Evolutionary conservation across 2,329 filamentous ascomycete genomes (phyloP), one percentile per base, ranked within the genome.

Genomic region (Colletotrichum navitas): DNA sequence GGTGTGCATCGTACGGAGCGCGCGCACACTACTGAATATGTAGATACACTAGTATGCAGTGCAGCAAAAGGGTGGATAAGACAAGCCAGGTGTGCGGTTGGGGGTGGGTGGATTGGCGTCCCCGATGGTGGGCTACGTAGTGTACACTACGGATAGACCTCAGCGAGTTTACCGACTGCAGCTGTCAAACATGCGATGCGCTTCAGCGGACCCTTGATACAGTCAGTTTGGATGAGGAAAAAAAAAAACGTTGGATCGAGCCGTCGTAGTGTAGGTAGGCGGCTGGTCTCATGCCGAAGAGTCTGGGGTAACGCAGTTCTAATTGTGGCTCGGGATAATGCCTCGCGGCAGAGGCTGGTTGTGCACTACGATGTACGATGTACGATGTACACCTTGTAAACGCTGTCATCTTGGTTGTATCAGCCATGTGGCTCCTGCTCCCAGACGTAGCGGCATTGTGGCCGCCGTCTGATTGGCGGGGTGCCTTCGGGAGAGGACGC

Each of bases 381-480:
- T 36, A 36, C 0, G 10, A 11, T 29, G 29, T 29, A 29, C 29
- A 29, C 29, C 29, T 29, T 29, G 29, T 29, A 29, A 29, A 29
- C 2, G 29, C 34, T 36, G 34, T 36, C 34, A 36, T 36, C 34
- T 36, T 36, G 34, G 34, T 36, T 36, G 34, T 11, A 11, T 36
- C 34, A 2, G 34, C 64, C 64, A 63, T n/a, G 58, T 63, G 68
- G 64, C 68, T 68, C 43, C 58, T 67, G 63, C 68, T 56, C 39
- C 39, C 12, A 66, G 49, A 34, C 24, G 55, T n/a, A 52, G 26
- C 56, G 34, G 26, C 56, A 29, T 43, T 58, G 43, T 39, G 12
- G 14, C 3, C 2, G 10, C 2, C 11, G 5, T 18, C 26, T 68
- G 64, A 71, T 71, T 71, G 68, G 68, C 1, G 29, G 5, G 5